These are phyloP conservation scores for Prunus mume DNA, from an alignment of 306 rosid species.

Conservation along the genomic window DNA sequence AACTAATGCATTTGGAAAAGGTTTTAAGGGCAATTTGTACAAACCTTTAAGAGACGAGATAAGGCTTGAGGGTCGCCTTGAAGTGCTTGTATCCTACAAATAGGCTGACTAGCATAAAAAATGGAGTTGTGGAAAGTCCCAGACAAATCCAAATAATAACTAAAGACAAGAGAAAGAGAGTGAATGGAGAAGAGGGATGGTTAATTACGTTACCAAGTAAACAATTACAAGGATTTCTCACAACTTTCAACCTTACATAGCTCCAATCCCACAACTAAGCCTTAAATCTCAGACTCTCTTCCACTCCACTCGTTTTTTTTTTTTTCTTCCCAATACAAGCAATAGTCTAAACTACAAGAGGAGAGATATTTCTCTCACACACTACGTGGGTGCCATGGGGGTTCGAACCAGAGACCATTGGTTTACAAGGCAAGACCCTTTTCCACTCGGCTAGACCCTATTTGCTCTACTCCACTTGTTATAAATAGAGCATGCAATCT, in stretches of 20 bases:
- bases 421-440: too few relatives aligned
- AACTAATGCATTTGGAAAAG: not conserved
- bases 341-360: too few relatives aligned
- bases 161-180: not conserved
- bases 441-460: too few relatives aligned
- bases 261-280: too few relatives aligned
- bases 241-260: too few relatives aligned
- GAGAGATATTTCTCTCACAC: too few relatives aligned
- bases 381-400: too few relatives aligned
- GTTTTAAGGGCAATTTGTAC: slow-evolving; percentile 1
- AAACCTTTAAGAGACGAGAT: slow-evolving; percentile 20
- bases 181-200: not conserved
- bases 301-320: too few relatives aligned
- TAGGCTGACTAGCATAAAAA: slow-evolving; percentile 3
- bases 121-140: too few relatives aligned
- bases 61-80: slow-evolving; percentile 15
- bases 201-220: not conserved
- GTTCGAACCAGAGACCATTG: too few relatives aligned
- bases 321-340: too few relatives aligned
- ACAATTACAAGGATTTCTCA: not conserved
- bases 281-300: too few relatives aligned
- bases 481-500: not conserved
- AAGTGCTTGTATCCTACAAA: slow-evolving; percentile 39
- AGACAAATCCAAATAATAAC: not conserved
- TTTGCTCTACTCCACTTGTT: not conserved